Evolutionary conservation across 1,139 yeast species (phyloP), one percentile per base, ranked within the genome.

Genomic region (Hyphopichia fennica): DNA sequence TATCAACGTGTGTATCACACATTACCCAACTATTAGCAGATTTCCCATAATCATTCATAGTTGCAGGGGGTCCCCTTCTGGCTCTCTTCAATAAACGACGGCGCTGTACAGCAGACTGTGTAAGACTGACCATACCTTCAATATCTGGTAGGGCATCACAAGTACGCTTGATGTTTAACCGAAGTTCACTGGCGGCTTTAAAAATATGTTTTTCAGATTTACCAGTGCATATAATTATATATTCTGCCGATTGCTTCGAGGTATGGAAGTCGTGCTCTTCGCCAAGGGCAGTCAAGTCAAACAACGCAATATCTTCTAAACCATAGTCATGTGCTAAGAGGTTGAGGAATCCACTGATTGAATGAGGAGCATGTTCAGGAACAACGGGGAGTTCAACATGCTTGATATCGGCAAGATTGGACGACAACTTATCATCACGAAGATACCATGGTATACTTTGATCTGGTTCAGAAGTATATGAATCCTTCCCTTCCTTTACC

Each of bases 21-120:
- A 88, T 81, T 19, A 88, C 81, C 98, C 98, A 91, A 27, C 84
- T 75, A 50, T 85, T 86, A 8, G 84, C 72, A 2, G 72, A 56
- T 14, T 72, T 69, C 1, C 87, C 87, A 54, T 77, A 82, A 40
- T 67, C 69, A 45, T 77, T 79, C 48, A 79, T 80, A 3, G 84
- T 75, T 15, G 82, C 77, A 22, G 72, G 61, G 8, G 81, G 81
- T 2, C 79, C 73, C 58, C 71, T 77, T 51, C 75, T 70, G 32
- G 81, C 84, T 61, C 79, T 72, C 57, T 73, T 77, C 35, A 77
- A 73, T 57, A 87, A 66, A 49, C 96, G 71, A 45, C 88, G 77
- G 48, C 82, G 80, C 39, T 78, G 76, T 23, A 78, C 78, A 13
- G 83, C 76, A 34, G 81, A 67, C 29, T 77, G 74, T 34, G 84